These are phyloP conservation scores for Plasmodium coatneyi DNA, from an alignment of 169 alveolate genomes.

Conservation along the genomic window DNA sequence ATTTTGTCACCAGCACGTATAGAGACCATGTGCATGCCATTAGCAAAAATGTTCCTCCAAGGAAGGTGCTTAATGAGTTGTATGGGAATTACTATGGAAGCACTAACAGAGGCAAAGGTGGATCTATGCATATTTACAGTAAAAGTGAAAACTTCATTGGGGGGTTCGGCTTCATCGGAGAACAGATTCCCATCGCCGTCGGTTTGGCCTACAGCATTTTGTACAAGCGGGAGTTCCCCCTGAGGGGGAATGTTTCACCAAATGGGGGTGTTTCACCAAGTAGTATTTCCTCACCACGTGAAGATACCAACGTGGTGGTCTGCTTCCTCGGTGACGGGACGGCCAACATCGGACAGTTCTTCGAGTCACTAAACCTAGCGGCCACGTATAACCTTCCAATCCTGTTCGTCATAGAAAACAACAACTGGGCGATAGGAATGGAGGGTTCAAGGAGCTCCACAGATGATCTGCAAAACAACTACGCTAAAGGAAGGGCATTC, in stretches of 20 bases:
- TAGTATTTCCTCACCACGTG: neutral
- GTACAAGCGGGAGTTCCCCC: conserved; percentile 65
- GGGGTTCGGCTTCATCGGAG: conserved; percentile 93
- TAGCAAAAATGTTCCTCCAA: conserved; percentile 88
- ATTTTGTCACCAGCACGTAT: conserved; percentile 89
- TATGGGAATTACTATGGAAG: conserved; percentile 90
- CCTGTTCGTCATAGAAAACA: conserved; percentile 90
- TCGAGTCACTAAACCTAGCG: conserved; percentile 92
- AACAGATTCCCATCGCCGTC: conserved; percentile 85
- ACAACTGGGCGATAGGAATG: conserved; percentile 88
- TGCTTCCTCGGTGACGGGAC: conserved; percentile 94
- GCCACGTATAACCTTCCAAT: conserved; percentile 90
- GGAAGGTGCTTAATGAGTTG: conserved; percentile 89
- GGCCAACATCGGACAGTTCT: conserved; percentile 90
- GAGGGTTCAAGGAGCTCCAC: conserved; percentile 80
- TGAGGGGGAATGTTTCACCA: neutral
- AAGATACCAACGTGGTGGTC: conserved; percentile 80
- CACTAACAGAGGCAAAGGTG: conserved; percentile 90
- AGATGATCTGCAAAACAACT: conserved; percentile 67
- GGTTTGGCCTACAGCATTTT: conserved; percentile 81
- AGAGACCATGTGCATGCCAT: conserved; percentile 92
- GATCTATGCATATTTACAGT: conserved; percentile 93
- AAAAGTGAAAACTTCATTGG: conserved; percentile 87
- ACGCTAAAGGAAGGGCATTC: conserved; percentile 77
- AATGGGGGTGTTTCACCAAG: neutral